Base-by-base conservation (phyloP, 345 rosid species). In the Bruguiera sexangula region DNA sequence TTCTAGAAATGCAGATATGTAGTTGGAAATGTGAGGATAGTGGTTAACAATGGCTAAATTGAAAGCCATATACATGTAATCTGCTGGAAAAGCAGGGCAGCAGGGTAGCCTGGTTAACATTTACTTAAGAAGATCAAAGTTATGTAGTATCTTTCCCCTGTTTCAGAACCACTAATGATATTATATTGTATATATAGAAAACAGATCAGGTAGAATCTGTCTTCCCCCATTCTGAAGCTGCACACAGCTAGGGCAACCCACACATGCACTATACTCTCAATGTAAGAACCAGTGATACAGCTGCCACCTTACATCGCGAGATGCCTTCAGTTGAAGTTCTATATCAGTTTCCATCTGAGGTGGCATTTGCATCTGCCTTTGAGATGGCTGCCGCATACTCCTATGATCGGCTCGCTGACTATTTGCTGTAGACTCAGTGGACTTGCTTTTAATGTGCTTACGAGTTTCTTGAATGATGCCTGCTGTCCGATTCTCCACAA, bases 271-370 rank as follows among this genome's bases (percentile, higher is more conserved):
- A 54, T 60, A 63, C 55, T 76, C 80, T 76, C 48, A 75, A 60
- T 71, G 74, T 62, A 82, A 69, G 67, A 79, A 79, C 75, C 75
- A 82, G 73, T 69, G 72, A 81, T 82, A 84, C 82, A 80, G 74
- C 70, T 76, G 97, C 87, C 94, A 89, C 88, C 96, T 91, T 83
- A 96, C 98, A 72, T 96, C 98, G 78, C 99, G 98, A 57, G 99
- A 92, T 68, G 99, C 98, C 87, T 96, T 96, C 81, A 96, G 89
- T 72, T 90, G 98, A 66, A 85, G 93, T 78, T 73, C 71, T 52
- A 64, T 73, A 20, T 94, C 96, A 22, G 82, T 70, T 82, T 84
- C 89, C 68, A 64, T 63, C 29, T 73, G 80, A 5, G 68, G 63
- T 46, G 73, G 73, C 27, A 9, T 36, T 8, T 51, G 58, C 18